Evolutionary conservation across 495 filamentous ascomycete species (phyloP).

Genomic region (Penicillium coffeae): DNA sequence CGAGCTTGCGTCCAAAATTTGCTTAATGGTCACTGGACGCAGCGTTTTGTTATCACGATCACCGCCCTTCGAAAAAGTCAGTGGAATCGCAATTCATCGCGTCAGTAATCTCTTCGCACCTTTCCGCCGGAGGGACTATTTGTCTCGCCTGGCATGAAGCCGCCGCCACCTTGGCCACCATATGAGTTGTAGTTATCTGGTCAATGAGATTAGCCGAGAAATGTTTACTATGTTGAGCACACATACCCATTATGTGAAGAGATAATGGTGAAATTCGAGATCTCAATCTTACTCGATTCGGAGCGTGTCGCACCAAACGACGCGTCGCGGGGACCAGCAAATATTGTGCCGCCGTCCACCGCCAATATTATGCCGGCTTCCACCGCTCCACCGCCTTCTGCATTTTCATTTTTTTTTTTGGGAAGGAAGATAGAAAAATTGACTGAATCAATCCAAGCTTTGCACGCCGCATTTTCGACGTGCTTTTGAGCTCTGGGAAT

Average conservation of each 20-base stretch:
- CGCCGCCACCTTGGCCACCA: conserved; percentile 55
- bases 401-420: conserved; percentile 27
- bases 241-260: conserved; percentile 32
- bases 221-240: too few species aligned
- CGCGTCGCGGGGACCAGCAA: conserved; percentile 42
- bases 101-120: conserved; percentile 16
- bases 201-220: conserved; percentile 1
- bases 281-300: conserved; percentile 44
- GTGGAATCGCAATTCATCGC: not conserved
- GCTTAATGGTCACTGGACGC: conserved; percentile 90
- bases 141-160: conserved; percentile 57
- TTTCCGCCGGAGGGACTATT: conserved; percentile 46
- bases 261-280: conserved; percentile 4
- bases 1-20: conserved; percentile 76
- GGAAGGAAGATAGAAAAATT: not conserved
- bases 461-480: not conserved
- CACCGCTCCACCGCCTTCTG: not conserved
- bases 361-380: too few species aligned
- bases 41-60: conserved; percentile 65
- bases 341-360: too few species aligned
- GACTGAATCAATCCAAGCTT: not conserved
- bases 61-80: conserved; percentile 7
- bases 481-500: too few species aligned
- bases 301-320: conserved; percentile 33
- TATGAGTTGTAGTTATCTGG: conserved; percentile 53